Conservation (phyloP, 208 protist species). For the Naegleria gruberi region DNA sequence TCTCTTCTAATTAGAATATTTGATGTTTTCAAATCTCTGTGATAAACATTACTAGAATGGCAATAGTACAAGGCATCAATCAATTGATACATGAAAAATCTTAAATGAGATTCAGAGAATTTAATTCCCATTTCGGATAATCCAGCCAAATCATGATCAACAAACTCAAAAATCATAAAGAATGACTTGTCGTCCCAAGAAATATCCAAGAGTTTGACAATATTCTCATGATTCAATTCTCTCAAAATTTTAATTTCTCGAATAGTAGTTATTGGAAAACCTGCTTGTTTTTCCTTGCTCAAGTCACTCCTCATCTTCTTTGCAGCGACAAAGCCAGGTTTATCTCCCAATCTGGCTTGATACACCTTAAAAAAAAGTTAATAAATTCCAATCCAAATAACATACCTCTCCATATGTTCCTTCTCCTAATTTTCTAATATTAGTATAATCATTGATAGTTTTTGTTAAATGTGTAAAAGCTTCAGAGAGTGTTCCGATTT, state of each 20-base stretch:
- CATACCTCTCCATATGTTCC: constrained; percentile 13
- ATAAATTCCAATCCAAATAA: background rate
- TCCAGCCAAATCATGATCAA: constrained; percentile 30
- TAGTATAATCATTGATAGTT: background rate
- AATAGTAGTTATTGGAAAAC: constrained; percentile 35
- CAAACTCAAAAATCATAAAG: constrained; percentile 50
- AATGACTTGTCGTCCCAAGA: constrained; percentile 34
- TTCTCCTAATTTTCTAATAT: background rate
- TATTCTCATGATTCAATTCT: constrained; percentile 39
- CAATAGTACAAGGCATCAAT: constrained; percentile 22
- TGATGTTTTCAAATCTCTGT: constrained; percentile 39
- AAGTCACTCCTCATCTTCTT: constrained; percentile 37
- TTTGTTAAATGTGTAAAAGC: background rate
- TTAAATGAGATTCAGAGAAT: constrained; percentile 31
- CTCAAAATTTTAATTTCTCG: constrained; percentile 37
- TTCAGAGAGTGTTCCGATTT: background rate
- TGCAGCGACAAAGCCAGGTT: constrained; percentile 27
- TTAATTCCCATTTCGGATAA: constrained; percentile 22
- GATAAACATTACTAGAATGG: constrained; percentile 30
- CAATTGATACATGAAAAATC: constrained; percentile 31
- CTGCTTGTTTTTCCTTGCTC: constrained; percentile 26
- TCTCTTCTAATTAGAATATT: constrained; percentile 37
- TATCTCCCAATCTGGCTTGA: background rate
- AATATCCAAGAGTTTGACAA: constrained; percentile 46
- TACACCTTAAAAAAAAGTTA: background rate